A percentile compares a stretch with the other conserved stretches of the same genome.
Evolutionary conservation across 1,139 yeast genomes (phyloP).

Genomic region (Kurtzmaniella quercitrusa): DNA sequence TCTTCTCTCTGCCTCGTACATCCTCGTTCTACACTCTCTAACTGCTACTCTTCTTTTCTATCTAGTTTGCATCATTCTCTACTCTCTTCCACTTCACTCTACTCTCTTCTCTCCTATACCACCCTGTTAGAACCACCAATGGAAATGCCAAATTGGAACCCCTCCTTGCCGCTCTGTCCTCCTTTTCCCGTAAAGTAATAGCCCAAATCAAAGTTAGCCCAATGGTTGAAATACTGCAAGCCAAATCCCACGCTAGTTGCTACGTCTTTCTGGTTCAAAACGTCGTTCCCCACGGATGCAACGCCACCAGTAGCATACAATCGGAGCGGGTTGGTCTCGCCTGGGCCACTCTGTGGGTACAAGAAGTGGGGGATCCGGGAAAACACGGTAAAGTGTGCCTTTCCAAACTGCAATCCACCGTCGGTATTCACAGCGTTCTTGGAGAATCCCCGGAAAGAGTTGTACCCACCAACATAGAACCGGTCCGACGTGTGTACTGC

Average conservation of each 20-base stretch:
- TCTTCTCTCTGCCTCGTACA: too few relatives aligned
- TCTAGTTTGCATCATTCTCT: too few relatives aligned
- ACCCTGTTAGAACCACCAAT: constrained; percentile 37
- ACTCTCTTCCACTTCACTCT: neutral
- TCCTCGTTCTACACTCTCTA: too few relatives aligned
- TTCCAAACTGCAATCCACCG: constrained; percentile 43
- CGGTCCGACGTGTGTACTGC: constrained; percentile 44
- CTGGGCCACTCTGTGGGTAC: constrained; percentile 16
- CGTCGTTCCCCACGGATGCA: constrained; percentile 24
- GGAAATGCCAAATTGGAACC: constrained; percentile 44
- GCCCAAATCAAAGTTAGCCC: constrained; percentile 47
- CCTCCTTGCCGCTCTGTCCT: constrained; percentile 27
- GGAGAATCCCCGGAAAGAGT: constrained; percentile 36
- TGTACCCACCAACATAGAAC: constrained; percentile 46
- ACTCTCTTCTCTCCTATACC: neutral
- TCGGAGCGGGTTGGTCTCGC: constrained; percentile 38
- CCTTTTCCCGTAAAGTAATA: constrained; percentile 35
- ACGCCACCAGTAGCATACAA: constrained; percentile 33
- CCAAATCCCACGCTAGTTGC: constrained; percentile 43
- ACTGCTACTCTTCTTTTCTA: too few relatives aligned
- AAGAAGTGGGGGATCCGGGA: constrained; percentile 34
- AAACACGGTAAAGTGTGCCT: constrained; percentile 29
- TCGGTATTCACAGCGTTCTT: constrained; percentile 31
- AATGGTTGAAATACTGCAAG: constrained; percentile 35
- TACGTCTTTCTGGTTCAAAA: constrained; percentile 11